Evolutionary conservation across 805 yeast species (phyloP), one percentile per base, ranked within the genome.

Genomic region (Lachancea lanzarotensis): DNA sequence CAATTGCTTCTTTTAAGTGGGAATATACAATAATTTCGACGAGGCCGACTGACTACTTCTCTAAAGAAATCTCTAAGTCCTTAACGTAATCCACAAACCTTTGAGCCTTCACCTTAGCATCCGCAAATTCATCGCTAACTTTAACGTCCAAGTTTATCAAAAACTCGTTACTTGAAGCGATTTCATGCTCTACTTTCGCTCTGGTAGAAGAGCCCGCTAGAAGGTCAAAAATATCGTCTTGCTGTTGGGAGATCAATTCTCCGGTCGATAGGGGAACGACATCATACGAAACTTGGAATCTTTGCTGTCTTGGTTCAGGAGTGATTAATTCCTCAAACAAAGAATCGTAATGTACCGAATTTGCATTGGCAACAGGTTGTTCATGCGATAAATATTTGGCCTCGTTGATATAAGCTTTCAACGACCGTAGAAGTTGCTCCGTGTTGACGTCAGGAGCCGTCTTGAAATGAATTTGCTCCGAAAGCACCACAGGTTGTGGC

Each of bases 321-420:
- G 79, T 73, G 43, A 80, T 53, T 45, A 82, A 56, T 13, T 71
- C 77, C 53, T 82, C 90, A 52, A 82, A 81, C 4, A 74, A 50
- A 5, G 82, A 75, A 54, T 82, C 88, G 47, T 72, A 72, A 50
- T 71, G 70, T 35, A 75, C 79, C 6, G 80, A 73, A 35, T 62
- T 35, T 35, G 57, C 46, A 32, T 53, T 50, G 5, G 45, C 29
- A 7, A 52, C 27, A 3, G 55, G 51, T 13, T 51, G 42, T 9
- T 46, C 58, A 52, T 60, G 67, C 25, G 64, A 66, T 40, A 42
- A 59, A 38, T 55, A 66, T 54, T 72, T 71, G 12, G 81, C 70
- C 52, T 58, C 66, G 34, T 59, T 59, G 52, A 72, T 70, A 16
- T 84, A 79, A 29, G 67, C 52, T 38, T 66, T 60, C 25, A 79